Conservation (phyloP, 2,329 filamentous ascomycete species). For the Paracamarosporium sp. region DNA sequence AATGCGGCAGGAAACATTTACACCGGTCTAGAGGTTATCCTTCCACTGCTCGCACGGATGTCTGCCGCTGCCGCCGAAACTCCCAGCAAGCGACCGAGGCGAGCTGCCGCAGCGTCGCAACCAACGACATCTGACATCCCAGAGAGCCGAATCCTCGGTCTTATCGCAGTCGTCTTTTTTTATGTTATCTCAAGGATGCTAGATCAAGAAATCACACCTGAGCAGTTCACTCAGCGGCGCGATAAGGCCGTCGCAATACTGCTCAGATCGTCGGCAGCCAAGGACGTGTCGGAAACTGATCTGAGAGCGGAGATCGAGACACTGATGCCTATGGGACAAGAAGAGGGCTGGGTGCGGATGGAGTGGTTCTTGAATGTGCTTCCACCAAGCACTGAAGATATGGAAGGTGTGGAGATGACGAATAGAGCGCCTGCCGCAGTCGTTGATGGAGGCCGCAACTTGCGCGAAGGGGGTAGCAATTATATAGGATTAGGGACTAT, state of each 20-base stretch:
- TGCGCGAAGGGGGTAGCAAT: constrained; percentile 52
- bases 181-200: constrained; percentile 61
- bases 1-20: constrained; percentile 74
- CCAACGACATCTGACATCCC: constrained; percentile 17
- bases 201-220: constrained; percentile 35
- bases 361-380: constrained; percentile 63
- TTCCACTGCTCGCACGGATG: constrained; percentile 45
- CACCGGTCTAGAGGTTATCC: constrained; percentile 70
- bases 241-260: constrained; percentile 59
- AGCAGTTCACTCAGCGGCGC: constrained; percentile 40
- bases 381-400: constrained; percentile 34
- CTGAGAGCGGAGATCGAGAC: constrained; percentile 45
- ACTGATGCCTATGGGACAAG: constrained; percentile 40
- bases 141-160: constrained; percentile 40
- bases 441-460: constrained; percentile 45
- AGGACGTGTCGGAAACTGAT: constrained; percentile 54
- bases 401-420: constrained; percentile 33
- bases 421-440: constrained; percentile 32
- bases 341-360: constrained; percentile 57
- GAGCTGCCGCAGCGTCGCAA: constrained; percentile 29
- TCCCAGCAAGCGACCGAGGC: constrained; percentile 58
- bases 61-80: constrained; percentile 37
- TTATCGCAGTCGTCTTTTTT: constrained; percentile 68
- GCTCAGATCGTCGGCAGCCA: constrained; percentile 57
- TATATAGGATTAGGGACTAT: constrained; percentile 66